Percentiles rank a stretch among this genome's conserved stretches.
Conservation (phyloP, 2,329 filamentous ascomycete species). For the Xylariales sp. region DNA sequence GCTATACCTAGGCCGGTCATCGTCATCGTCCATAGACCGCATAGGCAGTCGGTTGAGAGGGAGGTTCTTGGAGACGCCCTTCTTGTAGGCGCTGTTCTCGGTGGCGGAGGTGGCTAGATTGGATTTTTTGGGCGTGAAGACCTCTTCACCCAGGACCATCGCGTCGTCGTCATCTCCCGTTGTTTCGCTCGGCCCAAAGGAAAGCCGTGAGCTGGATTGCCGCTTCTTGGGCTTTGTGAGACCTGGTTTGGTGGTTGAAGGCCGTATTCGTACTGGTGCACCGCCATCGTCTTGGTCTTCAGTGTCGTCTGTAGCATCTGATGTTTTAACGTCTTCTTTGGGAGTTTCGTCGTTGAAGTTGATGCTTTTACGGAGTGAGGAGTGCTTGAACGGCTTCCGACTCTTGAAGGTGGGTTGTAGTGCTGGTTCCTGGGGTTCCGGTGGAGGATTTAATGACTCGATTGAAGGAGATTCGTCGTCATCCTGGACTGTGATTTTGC, state of each 20-base stretch:
- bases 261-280: conserved; percentile 62
- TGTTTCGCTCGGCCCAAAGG: conserved; percentile 74
- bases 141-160: conserved; percentile 53
- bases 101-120: conserved; percentile 71
- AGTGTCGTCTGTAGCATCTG: conserved; percentile 41
- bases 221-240: conserved; percentile 76
- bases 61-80: conserved; percentile 58
- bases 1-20: conserved; percentile 82
- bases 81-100: conserved; percentile 74
- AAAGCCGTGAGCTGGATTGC: conserved; percentile 71
- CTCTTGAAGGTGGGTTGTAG: conserved; percentile 59
- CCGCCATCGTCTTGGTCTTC: conserved; percentile 59
- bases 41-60: conserved; percentile 63
- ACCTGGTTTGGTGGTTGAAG: conserved; percentile 58
- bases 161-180: conserved; percentile 63
- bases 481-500: conserved; percentile 78
- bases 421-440: conserved; percentile 50
- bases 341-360: conserved; percentile 57
- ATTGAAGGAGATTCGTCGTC: conserved; percentile 60
- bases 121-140: conserved; percentile 71
- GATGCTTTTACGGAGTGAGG: conserved; percentile 67
- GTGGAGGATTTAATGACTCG: conserved; percentile 44
- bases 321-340: conserved; percentile 36
- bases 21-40: conserved; percentile 68
- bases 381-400: conserved; percentile 65